Conservation (phyloP, 225 moss, liverwort and hornwort species). For the Straminergon stramineum region DNA sequence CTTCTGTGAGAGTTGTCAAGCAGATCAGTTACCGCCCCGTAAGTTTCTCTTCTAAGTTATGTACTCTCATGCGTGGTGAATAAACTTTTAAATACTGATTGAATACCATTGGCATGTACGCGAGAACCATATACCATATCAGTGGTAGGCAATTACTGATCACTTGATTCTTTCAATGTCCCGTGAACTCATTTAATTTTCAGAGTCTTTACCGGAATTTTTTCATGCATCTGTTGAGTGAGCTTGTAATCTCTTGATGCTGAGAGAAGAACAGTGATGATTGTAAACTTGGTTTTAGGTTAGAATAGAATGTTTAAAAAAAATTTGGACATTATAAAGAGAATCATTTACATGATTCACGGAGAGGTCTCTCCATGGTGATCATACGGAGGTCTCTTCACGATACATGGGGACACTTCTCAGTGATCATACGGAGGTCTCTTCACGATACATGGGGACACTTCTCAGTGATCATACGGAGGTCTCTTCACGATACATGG, state of each 20-base stretch:
- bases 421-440: background rate
- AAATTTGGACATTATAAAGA: background rate
- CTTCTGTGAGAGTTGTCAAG: background rate
- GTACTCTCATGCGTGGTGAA: background rate
- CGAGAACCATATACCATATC: background rate
- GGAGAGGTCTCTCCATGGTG: background rate
- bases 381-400: background rate
- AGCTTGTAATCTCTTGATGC: background rate
- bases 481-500: background rate
- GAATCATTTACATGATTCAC: background rate
- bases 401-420: background rate
- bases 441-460: background rate
- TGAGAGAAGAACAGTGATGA: background rate
- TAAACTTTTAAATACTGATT: too few species aligned
- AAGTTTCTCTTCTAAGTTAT: background rate
- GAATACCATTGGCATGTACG: background rate
- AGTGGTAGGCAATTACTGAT: background rate
- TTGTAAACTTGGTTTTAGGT: background rate
- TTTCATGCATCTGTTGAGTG: background rate
- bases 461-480: background rate
- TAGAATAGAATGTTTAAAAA: background rate
- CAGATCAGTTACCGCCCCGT: background rate
- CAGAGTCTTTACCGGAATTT: background rate
- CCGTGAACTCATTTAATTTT: background rate
- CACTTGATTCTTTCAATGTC: background rate